A percentile compares a stretch with the other conserved stretches of the same genome.
These are phyloP conservation scores for Phytopythium oedochilum DNA, from an alignment of 352 stramenopile species.

Conservation along the genomic window DNA sequence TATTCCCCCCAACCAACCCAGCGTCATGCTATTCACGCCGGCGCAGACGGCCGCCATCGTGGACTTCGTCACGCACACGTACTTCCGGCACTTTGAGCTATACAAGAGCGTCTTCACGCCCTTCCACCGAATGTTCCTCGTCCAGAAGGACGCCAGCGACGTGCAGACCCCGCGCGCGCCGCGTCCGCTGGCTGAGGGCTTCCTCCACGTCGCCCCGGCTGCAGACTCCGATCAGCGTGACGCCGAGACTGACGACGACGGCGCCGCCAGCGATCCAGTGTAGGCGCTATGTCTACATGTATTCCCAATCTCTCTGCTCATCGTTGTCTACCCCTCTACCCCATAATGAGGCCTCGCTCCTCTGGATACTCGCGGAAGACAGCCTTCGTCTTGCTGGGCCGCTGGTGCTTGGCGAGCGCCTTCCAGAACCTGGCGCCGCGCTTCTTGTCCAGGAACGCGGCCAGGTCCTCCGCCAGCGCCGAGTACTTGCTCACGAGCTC, in stretches of 20 bases:
- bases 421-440: slow-evolving; percentile 2
- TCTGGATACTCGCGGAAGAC: slow-evolving; percentile 2
- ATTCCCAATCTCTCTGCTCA: slow-evolving; percentile 5
- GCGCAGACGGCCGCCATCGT: slow-evolving; percentile 49
- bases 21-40: slow-evolving; percentile 51
- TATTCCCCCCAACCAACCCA: too few relatives aligned
- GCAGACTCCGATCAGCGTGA: slow-evolving; percentile 1
- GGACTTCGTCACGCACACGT: slow-evolving; percentile 72
- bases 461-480: not conserved
- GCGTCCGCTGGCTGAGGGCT: slow-evolving; percentile 29
- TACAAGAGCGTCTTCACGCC: slow-evolving; percentile 83
- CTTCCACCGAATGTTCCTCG: slow-evolving; percentile 43
- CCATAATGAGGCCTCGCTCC: not conserved
- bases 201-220: slow-evolving; percentile 20
- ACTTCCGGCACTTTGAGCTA: slow-evolving; percentile 76
- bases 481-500: too few relatives aligned
- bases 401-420: not conserved
- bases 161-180: slow-evolving; percentile 34
- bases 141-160: slow-evolving; percentile 38
- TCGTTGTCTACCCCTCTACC: too few relatives aligned
- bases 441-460: slow-evolving; percentile 1
- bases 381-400: not conserved
- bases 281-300: slow-evolving; percentile 3
- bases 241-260: slow-evolving; percentile 2
- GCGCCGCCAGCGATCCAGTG: not conserved